Conservation (phyloP, 164 flowering plant genomes). For the Platanus orientalis region DNA sequence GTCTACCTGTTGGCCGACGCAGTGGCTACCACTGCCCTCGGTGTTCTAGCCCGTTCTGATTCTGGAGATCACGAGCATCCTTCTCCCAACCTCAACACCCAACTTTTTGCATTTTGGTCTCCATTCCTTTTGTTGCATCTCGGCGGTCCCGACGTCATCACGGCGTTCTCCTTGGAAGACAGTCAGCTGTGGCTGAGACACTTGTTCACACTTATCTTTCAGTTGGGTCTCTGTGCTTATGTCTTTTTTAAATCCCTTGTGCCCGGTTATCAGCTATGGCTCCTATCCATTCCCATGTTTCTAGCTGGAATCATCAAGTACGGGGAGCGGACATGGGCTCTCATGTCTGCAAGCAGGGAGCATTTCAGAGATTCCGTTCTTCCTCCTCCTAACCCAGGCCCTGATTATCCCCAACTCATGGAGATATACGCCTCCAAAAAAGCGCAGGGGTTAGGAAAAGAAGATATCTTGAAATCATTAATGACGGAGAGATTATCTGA, state of each 20-base stretch:
- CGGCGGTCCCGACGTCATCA: conserved; percentile 7
- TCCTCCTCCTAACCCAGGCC: not conserved
- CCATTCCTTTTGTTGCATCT: not conserved
- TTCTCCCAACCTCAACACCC: not conserved
- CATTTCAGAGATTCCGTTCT: not conserved
- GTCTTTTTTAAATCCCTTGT: not conserved
- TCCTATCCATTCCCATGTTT: not conserved
- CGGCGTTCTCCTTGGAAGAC: not conserved
- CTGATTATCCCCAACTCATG: not conserved
- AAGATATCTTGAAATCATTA: not conserved
- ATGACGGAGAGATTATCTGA: not conserved
- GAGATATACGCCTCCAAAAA: not conserved
- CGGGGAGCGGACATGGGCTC: not conserved
- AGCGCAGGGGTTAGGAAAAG: not conserved
- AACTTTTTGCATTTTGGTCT: not conserved
- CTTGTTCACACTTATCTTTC: not conserved
- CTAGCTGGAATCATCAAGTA: not conserved
- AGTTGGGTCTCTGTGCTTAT: not conserved
- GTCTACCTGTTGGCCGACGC: not conserved
- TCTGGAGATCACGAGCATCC: not conserved
- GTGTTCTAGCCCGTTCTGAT: not conserved
- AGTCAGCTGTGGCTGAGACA: conserved; percentile 6
- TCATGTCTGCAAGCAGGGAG: not conserved
- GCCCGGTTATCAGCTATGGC: not conserved
- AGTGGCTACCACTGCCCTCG: not conserved